Base-by-base conservation (phyloP, 1,284 basidiomycete genomes). In the Rhodotorula sp. region DNA sequence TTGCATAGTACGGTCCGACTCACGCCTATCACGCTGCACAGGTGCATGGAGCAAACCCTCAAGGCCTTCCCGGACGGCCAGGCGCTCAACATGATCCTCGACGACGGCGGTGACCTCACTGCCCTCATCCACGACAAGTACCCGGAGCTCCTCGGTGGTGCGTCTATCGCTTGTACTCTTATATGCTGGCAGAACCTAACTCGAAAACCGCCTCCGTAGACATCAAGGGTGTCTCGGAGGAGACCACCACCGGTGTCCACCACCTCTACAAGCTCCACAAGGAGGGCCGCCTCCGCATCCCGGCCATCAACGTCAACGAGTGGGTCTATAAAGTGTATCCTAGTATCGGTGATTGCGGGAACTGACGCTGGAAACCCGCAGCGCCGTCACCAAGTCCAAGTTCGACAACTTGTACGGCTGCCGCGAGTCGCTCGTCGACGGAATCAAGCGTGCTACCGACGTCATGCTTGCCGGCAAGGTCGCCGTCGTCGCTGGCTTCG, bases 381-480 rank as follows among this genome's bases (percentile, higher is more conserved):
- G 70, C 67, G 97, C 96, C 39, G 97, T 99, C 81, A 99, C 97
- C 80, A 99, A 99, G 86, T 97, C 94, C 82, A 99, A 99, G 87
- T 99, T 99, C 82, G 86, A 87, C 84, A 87, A 87, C 83, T 81
- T 83, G 84, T 97, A 97, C 83, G 94, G 94, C 76, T 99, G 96
- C 86, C 92, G 97, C 81, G 97, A 99, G 85, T 99, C 96, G 64
- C 91, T 99, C 78, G 97, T 99, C 78, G 96, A 99, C 83, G 96
- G 96, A 81, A 98, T 99, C 87, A 99, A 99, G 89, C 93, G 96
- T 82, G 96, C 96, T 74, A 99, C 96, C 79, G 96, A 99, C 84
- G 93, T 99, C 83, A 99, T 99, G 96, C 89, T 99, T 82, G 97
- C 97, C 80, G 96, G 96, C 73, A 99, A 99, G 86, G 93, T 98